Percentiles rank a stretch among this genome's conserved stretches.
These are phyloP conservation scores for Arxiozyma slooffiae DNA, from an alignment of 1,139 yeast species.

Conservation along the genomic window DNA sequence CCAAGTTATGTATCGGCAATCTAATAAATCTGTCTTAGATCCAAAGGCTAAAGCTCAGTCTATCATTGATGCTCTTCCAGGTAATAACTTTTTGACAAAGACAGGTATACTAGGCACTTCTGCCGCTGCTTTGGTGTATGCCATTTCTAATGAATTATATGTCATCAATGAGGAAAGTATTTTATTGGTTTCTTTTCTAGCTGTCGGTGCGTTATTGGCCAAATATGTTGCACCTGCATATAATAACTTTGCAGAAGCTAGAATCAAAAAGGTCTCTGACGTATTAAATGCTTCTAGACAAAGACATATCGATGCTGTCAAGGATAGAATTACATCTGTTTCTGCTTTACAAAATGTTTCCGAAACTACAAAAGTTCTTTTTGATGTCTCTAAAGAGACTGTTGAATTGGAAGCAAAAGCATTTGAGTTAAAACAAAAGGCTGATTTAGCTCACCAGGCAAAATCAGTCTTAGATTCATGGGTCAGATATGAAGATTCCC, in stretches of 20 bases:
- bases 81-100: slow-evolving; percentile 77
- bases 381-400: slow-evolving; percentile 91
- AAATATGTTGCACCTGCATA: slow-evolving; percentile 90
- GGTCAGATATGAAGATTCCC: slow-evolving; percentile 97
- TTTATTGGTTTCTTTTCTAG: slow-evolving; percentile 68
- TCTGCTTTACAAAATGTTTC: slow-evolving; percentile 87
- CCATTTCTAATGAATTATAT: slow-evolving; percentile 85
- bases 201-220: slow-evolving; percentile 65
- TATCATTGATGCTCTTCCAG: slow-evolving; percentile 87
- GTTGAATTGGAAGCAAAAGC: slow-evolving; percentile 90
- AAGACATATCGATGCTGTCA: slow-evolving; percentile 85
- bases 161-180: slow-evolving; percentile 92
- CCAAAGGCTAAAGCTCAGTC: slow-evolving; percentile 90
- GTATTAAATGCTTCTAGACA: slow-evolving; percentile 81
- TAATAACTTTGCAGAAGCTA: slow-evolving; percentile 89
- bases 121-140: slow-evolving; percentile 88
- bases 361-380: slow-evolving; percentile 79
- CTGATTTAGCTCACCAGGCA: slow-evolving; percentile 81
- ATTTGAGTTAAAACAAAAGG: slow-evolving; percentile 84
- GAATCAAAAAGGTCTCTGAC: slow-evolving; percentile 72
- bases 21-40: slow-evolving; percentile 33
- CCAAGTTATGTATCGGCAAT: neutral
- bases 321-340: slow-evolving; percentile 82
- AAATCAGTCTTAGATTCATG: slow-evolving; percentile 93
- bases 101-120: slow-evolving; percentile 92